Conservation (phyloP, 441 rosid genomes). For the Gossypium aridum region DNA sequence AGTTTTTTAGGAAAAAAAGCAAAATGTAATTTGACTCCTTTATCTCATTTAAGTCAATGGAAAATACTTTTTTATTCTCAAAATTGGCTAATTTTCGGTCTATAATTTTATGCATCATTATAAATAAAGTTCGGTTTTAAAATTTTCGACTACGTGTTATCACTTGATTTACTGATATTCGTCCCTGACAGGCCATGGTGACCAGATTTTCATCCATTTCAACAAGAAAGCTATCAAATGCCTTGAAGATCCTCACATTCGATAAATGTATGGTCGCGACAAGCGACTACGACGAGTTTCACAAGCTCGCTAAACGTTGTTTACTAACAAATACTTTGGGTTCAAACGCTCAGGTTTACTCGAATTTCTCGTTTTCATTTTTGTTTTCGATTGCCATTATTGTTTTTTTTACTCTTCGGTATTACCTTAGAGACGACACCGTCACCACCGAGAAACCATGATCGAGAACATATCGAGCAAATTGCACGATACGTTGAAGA, state of each 20-base stretch:
- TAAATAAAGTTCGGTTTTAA: too few species aligned
- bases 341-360: conserved; percentile 37
- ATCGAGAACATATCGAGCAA: conserved; percentile 40
- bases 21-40: too few species aligned
- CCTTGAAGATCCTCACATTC: conserved; percentile 55
- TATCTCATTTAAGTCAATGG: too few species aligned
- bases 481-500: conserved; percentile 36
- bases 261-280: conserved; percentile 81
- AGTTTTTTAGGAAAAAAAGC: too few species aligned
- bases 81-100: too few species aligned
- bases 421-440: conserved; percentile 40
- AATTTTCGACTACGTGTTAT: too few species aligned
- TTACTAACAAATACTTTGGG: conserved; percentile 52
- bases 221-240: conserved; percentile 66
- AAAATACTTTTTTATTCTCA: too few species aligned
- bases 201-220: conserved; percentile 71
- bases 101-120: too few species aligned
- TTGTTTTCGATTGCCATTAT: neutral
- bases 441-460: conserved; percentile 52
- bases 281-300: conserved; percentile 79
- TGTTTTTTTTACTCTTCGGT: neutral
- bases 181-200: conserved; percentile 63
- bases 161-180: too few species aligned
- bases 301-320: conserved; percentile 49
- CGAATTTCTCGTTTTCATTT: too few species aligned